Evolutionary conservation across 129 eudicot species (phyloP).

Genomic region (Tagetes erecta): DNA sequence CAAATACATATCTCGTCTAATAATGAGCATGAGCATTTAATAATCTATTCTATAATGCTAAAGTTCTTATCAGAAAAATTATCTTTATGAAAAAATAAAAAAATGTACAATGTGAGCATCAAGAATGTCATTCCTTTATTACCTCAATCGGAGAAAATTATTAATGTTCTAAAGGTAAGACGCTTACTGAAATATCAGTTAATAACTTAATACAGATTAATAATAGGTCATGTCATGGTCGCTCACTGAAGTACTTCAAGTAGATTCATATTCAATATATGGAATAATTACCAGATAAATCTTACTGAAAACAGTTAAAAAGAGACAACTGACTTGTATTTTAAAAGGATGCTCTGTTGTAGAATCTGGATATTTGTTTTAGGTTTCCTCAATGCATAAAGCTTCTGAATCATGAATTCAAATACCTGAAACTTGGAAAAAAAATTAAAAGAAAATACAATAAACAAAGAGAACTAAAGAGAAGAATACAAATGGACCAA

Average conservation of each 20-base stretch:
- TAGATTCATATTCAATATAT: background rate
- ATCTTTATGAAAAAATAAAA: conserved; percentile 5
- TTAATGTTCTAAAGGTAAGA: conserved; percentile 7
- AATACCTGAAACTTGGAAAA: conserved; percentile 56
- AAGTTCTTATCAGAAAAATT: conserved; percentile 2
- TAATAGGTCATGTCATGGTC: background rate
- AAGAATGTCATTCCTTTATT: conserved; percentile 3
- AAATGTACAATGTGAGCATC: conserved; percentile 2
- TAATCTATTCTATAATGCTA: conserved; percentile 1
- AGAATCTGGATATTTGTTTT: conserved; percentile 98
- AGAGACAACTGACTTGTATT: conserved; percentile 75
- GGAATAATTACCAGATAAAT: conserved; percentile 8
- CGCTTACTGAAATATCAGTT: background rate
- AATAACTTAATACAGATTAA: background rate
- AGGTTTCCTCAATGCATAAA: conserved; percentile 93
- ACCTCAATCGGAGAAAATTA: background rate
- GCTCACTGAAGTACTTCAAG: conserved; percentile 10
- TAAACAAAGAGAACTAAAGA: conserved; percentile 4
- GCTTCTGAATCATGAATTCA: conserved; percentile 95
- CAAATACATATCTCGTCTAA: background rate
- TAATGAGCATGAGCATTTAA: background rate
- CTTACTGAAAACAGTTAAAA: conserved; percentile 5
- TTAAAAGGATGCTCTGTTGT: conserved; percentile 91
- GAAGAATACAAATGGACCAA: background rate
- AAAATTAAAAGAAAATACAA: conserved; percentile 3